Evolutionary conservation across 1,139 yeast genomes (phyloP).

Genomic region (Saccharomyces pastorianus): DNA sequence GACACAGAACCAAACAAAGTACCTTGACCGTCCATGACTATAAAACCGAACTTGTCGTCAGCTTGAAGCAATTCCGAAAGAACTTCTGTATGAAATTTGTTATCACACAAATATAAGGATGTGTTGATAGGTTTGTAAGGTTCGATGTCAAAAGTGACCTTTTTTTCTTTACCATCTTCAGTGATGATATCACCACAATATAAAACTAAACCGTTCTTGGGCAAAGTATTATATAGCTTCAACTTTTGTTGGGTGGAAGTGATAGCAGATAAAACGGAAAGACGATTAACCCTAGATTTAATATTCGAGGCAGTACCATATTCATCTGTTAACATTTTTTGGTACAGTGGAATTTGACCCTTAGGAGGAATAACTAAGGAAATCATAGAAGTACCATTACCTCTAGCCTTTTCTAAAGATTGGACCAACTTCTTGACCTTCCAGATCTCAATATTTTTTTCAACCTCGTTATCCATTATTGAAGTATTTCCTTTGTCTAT

Average conservation of each 20-base stretch:
- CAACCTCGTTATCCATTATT: conserved; percentile 57
- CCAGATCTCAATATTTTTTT: conserved; percentile 97
- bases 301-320: conserved; percentile 98
- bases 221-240: conserved; percentile 81
- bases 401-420: conserved; percentile 82
- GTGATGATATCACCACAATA: conserved; percentile 98
- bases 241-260: conserved; percentile 96
- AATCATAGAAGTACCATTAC: conserved; percentile 98
- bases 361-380: conserved; percentile 91
- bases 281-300: conserved; percentile 92
- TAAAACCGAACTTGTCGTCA: conserved; percentile 94
- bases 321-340: conserved; percentile 93
- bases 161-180: conserved; percentile 94
- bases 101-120: conserved; percentile 89
- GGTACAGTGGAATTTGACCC: conserved; percentile 81
- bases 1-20: conserved; percentile 92
- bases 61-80: conserved; percentile 86
- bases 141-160: conserved; percentile 88
- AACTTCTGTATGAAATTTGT: conserved; percentile 96
- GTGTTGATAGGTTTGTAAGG: conserved; percentile 98
- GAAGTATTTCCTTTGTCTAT: conserved; percentile 5
- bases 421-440: conserved; percentile 90
- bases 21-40: conserved; percentile 99
- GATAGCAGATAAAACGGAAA: conserved; percentile 90
- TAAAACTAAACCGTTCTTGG: conserved; percentile 87